Conservation (phyloP, 2,329 filamentous ascomycete genomes). For the Plenodomus tracheiphilus region DNA sequence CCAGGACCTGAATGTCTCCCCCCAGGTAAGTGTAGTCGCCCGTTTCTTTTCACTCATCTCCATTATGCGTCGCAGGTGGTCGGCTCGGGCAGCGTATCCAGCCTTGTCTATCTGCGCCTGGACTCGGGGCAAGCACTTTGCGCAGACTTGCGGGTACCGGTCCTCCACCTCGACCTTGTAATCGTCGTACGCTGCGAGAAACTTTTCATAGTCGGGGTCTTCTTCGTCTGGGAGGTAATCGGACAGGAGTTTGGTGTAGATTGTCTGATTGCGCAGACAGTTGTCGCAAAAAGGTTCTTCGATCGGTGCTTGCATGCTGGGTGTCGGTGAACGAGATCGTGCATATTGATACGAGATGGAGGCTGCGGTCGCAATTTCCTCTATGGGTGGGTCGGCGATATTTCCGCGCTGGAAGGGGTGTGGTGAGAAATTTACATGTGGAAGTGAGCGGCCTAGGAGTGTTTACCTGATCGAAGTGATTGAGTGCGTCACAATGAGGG, state of each 20-base stretch:
- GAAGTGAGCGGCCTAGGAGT: slow-evolving; percentile 1
- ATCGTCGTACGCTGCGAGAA: slow-evolving; percentile 68
- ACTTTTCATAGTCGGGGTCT: slow-evolving; percentile 69
- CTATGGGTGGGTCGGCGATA: slow-evolving; percentile 80
- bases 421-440: slow-evolving; percentile 7
- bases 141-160: slow-evolving; percentile 87
- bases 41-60: slow-evolving; percentile 54
- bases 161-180: slow-evolving; percentile 76
- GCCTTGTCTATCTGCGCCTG: slow-evolving; percentile 69
- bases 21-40: slow-evolving; percentile 27
- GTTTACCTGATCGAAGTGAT: slow-evolving; percentile 81
- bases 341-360: slow-evolving; percentile 23
- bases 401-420: slow-evolving; percentile 70
- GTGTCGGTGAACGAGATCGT: slow-evolving; percentile 32
- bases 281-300: slow-evolving; percentile 67
- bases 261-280: slow-evolving; percentile 86
- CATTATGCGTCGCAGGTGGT: slow-evolving; percentile 75
- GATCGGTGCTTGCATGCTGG: slow-evolving; percentile 25
- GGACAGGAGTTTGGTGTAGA: slow-evolving; percentile 74
- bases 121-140: slow-evolving; percentile 75
- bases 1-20: slow-evolving; percentile 50
- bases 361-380: slow-evolving; percentile 45
- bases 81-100: slow-evolving; percentile 81
- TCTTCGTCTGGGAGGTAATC: slow-evolving; percentile 72
- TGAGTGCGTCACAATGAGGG: slow-evolving; percentile 78